phyloP scores from a whole-genome alignment of 805 yeast genomes.

The Candida fluviatilis region DNA sequence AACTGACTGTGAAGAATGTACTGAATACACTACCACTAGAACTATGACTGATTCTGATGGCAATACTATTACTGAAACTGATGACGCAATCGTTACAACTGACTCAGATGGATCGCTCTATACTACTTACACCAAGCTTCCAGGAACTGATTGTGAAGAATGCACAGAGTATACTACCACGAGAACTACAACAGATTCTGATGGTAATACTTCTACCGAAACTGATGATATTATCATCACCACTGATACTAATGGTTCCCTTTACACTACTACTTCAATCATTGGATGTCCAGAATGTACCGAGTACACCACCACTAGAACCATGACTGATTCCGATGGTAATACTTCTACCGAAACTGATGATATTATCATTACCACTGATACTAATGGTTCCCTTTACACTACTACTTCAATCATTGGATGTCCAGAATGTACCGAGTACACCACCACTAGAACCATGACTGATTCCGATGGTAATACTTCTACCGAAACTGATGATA shows the following conservation, averaged over 20 bases:
- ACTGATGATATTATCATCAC: slow-evolving; percentile 7
- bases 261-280: slow-evolving; percentile 5
- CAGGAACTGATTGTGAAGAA: too few relatives aligned
- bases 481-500: slow-evolving; percentile 11
- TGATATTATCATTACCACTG: slow-evolving; percentile 4
- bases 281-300: slow-evolving; percentile 10
- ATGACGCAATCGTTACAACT: too few relatives aligned
- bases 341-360: slow-evolving; percentile 8
- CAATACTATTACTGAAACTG: too few relatives aligned
- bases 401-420: slow-evolving; percentile 7
- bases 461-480: slow-evolving; percentile 11
- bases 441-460: slow-evolving; percentile 11
- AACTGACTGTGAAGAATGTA: too few relatives aligned
- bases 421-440: slow-evolving; percentile 13
- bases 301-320: too few relatives aligned
- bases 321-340: too few relatives aligned
- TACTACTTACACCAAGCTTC: too few relatives aligned
- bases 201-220: slow-evolving; percentile 8
- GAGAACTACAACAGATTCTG: slow-evolving; percentile 9
- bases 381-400: slow-evolving; percentile 4
- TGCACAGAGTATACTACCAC: slow-evolving; percentile 8
- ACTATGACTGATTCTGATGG: too few relatives aligned
- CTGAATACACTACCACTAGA: too few relatives aligned
- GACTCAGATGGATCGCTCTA: too few relatives aligned
- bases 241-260: slow-evolving; percentile 6